These are phyloP conservation scores for Cucumis cinereus DNA, from an alignment of 306 rosid genomes.

Conservation along the genomic window DNA sequence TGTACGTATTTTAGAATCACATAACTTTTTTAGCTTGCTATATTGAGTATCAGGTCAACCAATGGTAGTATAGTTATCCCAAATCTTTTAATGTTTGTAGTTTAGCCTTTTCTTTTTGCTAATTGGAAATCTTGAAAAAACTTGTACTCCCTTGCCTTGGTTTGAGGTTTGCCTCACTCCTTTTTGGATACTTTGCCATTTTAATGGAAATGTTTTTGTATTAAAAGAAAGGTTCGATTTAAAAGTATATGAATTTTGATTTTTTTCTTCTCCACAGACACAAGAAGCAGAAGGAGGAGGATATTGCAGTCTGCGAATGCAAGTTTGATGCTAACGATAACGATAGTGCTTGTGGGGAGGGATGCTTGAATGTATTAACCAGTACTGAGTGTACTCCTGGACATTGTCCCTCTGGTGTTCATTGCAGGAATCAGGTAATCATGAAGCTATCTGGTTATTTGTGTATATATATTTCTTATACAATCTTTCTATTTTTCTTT, in stretches of 20 bases:
- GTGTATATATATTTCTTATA: not conserved
- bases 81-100: not conserved
- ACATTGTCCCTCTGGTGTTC: conserved; percentile 52
- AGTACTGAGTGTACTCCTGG: conserved; percentile 91
- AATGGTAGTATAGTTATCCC: not conserved
- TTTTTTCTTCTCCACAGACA: conserved; percentile 28
- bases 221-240: not conserved
- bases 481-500: not conserved
- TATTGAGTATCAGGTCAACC: not conserved
- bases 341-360: conserved; percentile 76
- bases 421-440: conserved; percentile 76
- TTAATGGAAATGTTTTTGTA: not conserved
- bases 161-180: not conserved
- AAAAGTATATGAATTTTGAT: not conserved
- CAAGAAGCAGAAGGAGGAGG: conserved; percentile 83
- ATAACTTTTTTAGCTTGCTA: not conserved
- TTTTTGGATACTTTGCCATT: not conserved
- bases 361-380: conserved; percentile 77
- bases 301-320: conserved; percentile 75
- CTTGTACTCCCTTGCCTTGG: not conserved
- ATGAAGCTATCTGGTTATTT: not conserved
- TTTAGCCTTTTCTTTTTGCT: not conserved
- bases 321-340: conserved; percentile 28
- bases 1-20: not conserved
- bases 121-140: not conserved